These are phyloP conservation scores for Plenodomus biglobosus DNA, from an alignment of 2,329 filamentous ascomycete genomes.

Conservation along the genomic window DNA sequence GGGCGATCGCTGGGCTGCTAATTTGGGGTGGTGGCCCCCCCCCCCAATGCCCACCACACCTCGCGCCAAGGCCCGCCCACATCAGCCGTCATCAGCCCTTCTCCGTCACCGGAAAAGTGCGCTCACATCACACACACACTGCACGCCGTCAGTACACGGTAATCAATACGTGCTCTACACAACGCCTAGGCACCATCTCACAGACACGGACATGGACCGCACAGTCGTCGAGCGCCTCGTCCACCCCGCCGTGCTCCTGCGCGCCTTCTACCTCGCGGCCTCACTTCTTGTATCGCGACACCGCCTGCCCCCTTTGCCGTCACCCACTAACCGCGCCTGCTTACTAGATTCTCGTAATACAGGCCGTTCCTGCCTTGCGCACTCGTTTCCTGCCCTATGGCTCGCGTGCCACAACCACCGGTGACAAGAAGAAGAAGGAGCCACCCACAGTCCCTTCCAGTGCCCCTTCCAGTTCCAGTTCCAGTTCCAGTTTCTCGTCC, in stretches of 20 bases:
- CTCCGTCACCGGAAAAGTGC: conserved; percentile 14
- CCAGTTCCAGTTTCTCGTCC: too few species aligned
- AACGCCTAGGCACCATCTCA: background rate
- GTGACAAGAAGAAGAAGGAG: background rate
- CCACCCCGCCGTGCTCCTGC: conserved; percentile 30
- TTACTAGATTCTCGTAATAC: conserved; percentile 54
- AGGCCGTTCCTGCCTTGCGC: conserved; percentile 54
- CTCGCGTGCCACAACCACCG: conserved; percentile 48
- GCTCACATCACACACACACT: conserved; percentile 3
- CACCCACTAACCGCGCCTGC: conserved; percentile 31
- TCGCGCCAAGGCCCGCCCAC: background rate
- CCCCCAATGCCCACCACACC: background rate
- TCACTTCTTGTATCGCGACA: conserved; percentile 45
- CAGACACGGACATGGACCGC: too few species aligned
- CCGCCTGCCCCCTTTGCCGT: conserved; percentile 19
- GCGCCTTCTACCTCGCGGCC: conserved; percentile 42
- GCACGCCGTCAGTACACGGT: background rate
- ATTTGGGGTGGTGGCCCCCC: conserved; percentile 14
- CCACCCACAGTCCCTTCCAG: conserved; percentile 5
- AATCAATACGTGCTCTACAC: background rate
- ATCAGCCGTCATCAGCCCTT: background rate
- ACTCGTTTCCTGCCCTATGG: conserved; percentile 63
- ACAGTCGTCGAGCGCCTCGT: conserved; percentile 12
- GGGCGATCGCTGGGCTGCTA: conserved; percentile 16
- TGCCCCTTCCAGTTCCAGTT: too few species aligned